phyloP scores from a whole-genome alignment of 2,329 filamentous ascomycete genomes.

The Pseudonectria buxi region DNA sequence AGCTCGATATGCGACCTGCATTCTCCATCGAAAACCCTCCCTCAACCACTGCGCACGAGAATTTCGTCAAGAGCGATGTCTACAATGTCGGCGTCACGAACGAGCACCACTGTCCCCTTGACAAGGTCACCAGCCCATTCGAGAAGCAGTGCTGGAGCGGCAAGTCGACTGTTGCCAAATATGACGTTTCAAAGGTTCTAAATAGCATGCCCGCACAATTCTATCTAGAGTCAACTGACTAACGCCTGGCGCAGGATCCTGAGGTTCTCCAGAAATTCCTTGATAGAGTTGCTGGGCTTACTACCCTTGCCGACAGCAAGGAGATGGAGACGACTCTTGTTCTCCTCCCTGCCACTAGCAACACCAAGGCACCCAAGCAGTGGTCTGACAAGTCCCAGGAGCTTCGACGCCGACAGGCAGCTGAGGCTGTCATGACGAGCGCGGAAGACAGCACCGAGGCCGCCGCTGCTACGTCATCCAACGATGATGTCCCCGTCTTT shows the following conservation, averaged over 20 bases:
- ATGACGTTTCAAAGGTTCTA: constrained; percentile 38
- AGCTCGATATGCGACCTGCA: constrained; percentile 31
- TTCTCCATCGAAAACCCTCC: constrained; percentile 45
- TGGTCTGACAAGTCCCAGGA: constrained; percentile 37
- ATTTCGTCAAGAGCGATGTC: constrained; percentile 37
- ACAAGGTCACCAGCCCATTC: constrained; percentile 35
- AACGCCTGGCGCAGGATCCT: constrained; percentile 28
- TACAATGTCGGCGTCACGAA: constrained; percentile 32
- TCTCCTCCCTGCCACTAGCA: constrained; percentile 43
- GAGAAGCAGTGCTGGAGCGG: constrained; percentile 39
- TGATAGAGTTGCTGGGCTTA: constrained; percentile 38
- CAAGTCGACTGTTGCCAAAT: constrained; percentile 36
- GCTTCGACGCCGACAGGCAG: constrained; percentile 39
- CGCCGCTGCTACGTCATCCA: constrained; percentile 18
- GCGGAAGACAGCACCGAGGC: constrained; percentile 23
- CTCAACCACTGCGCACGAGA: constrained; percentile 34
- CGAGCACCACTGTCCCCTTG: constrained; percentile 31
- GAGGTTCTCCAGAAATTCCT: constrained; percentile 37
- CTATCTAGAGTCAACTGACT: constrained; percentile 8
- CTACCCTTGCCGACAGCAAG: constrained; percentile 38
- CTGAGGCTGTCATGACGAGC: constrained; percentile 40
- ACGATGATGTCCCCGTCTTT: constrained; percentile 26
- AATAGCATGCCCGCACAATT: not conserved
- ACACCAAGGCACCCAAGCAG: constrained; percentile 27
- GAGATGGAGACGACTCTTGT: constrained; percentile 52